Conservation (phyloP, 2,329 filamentous ascomycete genomes). For the Colletotrichum kahawae region DNA sequence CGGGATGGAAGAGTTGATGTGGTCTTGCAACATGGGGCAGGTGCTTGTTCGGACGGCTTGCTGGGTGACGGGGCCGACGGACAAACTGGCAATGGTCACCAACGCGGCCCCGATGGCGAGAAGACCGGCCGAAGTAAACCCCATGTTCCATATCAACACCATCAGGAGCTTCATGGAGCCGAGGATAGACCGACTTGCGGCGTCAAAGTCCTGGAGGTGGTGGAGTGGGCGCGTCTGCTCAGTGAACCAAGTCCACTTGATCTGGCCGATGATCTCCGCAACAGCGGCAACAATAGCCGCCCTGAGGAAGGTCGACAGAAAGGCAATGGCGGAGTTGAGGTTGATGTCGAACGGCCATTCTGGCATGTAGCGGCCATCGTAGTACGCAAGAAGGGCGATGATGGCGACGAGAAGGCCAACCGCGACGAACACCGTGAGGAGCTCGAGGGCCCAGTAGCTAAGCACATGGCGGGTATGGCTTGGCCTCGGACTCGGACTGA, state of each 20-base stretch:
- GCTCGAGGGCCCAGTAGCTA: slow-evolving; percentile 9
- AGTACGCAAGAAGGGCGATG: slow-evolving; percentile 2
- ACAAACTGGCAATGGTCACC: slow-evolving; percentile 30
- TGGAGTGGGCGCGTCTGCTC: slow-evolving; percentile 28
- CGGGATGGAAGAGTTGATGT: background rate
- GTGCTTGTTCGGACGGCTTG: slow-evolving; percentile 29
- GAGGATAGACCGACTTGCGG: slow-evolving; percentile 31
- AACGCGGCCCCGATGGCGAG: slow-evolving; percentile 24
- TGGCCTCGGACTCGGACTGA: background rate
- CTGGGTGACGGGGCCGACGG: slow-evolving; percentile 35
- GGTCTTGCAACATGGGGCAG: slow-evolving; percentile 1
- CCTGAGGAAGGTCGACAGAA: slow-evolving; percentile 20
- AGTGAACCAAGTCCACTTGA: slow-evolving; percentile 37
- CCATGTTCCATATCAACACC: background rate
- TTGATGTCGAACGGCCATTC: slow-evolving; percentile 28
- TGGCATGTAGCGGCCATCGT: slow-evolving; percentile 18
- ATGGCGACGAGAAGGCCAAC: slow-evolving; percentile 3
- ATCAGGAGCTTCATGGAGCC: slow-evolving; percentile 30
- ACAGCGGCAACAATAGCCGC: slow-evolving; percentile 31
- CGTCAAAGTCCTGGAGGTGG: slow-evolving; percentile 34
- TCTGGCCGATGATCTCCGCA: slow-evolving; percentile 34
- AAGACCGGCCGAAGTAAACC: slow-evolving; percentile 13
- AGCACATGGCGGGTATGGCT: background rate
- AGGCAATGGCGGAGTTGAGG: slow-evolving; percentile 25
- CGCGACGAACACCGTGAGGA: background rate